A percentile compares a stretch with the other conserved stretches of the same genome.
Evolutionary conservation across 768 basidiomycete species (phyloP).

Genomic region (Paxillus involutus): DNA sequence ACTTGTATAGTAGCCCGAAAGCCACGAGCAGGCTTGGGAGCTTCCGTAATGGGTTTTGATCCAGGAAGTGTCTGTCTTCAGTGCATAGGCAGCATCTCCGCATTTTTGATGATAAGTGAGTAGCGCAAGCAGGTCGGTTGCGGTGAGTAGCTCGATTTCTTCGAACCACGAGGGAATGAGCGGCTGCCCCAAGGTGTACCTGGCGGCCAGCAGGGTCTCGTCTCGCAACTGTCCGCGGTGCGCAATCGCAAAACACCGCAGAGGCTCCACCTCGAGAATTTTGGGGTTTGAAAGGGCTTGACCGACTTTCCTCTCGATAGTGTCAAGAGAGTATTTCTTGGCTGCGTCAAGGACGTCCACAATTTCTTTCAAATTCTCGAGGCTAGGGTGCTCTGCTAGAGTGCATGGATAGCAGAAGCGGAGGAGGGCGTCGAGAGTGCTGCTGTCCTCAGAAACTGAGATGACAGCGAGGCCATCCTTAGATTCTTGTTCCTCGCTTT

Average conservation of each 20-base stretch:
- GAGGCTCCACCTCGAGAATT: constrained; percentile 18
- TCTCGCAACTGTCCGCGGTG: too few relatives aligned
- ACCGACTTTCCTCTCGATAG: constrained; percentile 11
- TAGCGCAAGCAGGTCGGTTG: too few relatives aligned
- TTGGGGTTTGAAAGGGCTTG: constrained; percentile 19
- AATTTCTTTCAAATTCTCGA: constrained; percentile 9
- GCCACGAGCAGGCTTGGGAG: constrained; percentile 2
- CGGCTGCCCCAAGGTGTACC: too few relatives aligned
- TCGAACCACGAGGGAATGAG: too few relatives aligned
- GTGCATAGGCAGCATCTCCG: constrained; percentile 4
- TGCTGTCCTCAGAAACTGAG: constrained; percentile 17
- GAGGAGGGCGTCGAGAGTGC: constrained; percentile 22
- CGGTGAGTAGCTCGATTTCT: too few relatives aligned
- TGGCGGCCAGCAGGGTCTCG: too few relatives aligned
- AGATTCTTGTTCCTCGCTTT: constrained; percentile 2
- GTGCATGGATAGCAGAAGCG: constrained; percentile 29
- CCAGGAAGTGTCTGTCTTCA: constrained; percentile 9
- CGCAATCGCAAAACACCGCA: constrained; percentile 34
- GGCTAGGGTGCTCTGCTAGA: constrained; percentile 15
- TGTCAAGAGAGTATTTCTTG: constrained; percentile 18
- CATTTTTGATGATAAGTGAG: constrained; percentile 19
- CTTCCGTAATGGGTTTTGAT: constrained; percentile 15
- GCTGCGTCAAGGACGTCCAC: constrained; percentile 9
- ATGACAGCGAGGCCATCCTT: constrained; percentile 23
- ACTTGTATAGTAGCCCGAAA: too few relatives aligned